Percentiles rank a stretch among this genome's conserved stretches.
These are phyloP conservation scores for Arthrobotrys sphaeroides DNA, from an alignment of 2,329 filamentous ascomycete species.

Conservation along the genomic window DNA sequence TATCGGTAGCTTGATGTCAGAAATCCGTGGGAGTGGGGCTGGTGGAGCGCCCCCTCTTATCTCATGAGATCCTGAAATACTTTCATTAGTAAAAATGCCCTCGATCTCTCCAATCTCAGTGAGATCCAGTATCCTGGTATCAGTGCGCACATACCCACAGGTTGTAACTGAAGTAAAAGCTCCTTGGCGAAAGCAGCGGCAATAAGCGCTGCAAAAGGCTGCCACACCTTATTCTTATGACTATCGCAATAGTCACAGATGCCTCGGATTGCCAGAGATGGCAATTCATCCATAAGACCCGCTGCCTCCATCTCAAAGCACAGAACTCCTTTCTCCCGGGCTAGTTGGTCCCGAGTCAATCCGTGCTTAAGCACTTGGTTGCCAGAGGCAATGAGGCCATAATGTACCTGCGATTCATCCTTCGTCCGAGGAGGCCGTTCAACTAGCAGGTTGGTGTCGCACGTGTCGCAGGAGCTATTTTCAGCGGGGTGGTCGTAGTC, in stretches of 20 bases:
- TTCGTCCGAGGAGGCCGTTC: not conserved
- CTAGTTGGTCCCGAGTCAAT: not conserved
- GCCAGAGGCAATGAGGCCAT: not conserved
- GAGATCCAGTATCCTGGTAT: not conserved
- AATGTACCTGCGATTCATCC: not conserved
- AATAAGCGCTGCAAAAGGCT: not conserved
- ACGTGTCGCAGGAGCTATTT: not conserved
- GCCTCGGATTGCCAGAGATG: not conserved
- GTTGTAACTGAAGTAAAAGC: not conserved
- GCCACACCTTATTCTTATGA: slow-evolving; percentile 20
- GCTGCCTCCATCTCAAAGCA: slow-evolving; percentile 17
- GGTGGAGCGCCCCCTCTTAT: too few relatives aligned
- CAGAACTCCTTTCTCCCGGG: not conserved
- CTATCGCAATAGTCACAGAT: slow-evolving; percentile 23
- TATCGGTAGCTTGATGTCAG: not conserved
- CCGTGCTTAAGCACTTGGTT: slow-evolving; percentile 7
- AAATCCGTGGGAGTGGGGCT: not conserved
- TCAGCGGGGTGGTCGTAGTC: slow-evolving; percentile 2
- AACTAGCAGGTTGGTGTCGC: not conserved
- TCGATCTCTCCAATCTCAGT: too few relatives aligned
- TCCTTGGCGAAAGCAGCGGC: slow-evolving; percentile 6
- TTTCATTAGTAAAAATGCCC: too few relatives aligned
- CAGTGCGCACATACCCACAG: not conserved
- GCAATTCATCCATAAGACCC: not conserved
- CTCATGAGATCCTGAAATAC: too few relatives aligned